These are phyloP conservation scores for Pascua guehoae DNA, from an alignment of 1,284 basidiomycete genomes.

Conservation along the genomic window DNA sequence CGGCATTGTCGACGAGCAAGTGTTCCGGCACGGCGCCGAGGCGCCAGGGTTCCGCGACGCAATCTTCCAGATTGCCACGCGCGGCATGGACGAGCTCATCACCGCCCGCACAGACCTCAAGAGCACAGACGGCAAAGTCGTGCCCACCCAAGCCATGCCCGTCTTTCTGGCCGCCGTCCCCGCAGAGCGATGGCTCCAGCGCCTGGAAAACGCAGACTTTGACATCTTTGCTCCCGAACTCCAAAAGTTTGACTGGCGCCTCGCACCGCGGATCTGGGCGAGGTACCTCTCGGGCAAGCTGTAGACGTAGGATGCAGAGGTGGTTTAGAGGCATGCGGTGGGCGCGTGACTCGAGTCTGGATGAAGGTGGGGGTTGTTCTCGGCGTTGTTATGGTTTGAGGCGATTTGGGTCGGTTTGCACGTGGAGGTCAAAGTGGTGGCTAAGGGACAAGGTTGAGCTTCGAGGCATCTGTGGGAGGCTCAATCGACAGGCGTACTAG, in stretches of 20 bases:
- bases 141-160: constrained; percentile 63
- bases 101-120: constrained; percentile 76
- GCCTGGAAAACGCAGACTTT: constrained; percentile 75
- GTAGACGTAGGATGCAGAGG: constrained; percentile 13
- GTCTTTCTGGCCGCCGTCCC: constrained; percentile 78
- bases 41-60: constrained; percentile 60
- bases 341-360: no score
- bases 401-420: no score
- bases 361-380: no score
- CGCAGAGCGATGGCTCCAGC: constrained; percentile 61
- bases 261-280: constrained; percentile 82
- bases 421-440: no score
- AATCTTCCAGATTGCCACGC: constrained; percentile 81
- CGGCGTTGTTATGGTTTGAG: no score
- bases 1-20: constrained; percentile 78
- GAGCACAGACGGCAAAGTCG: constrained; percentile 59
- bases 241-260: constrained; percentile 73
- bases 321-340: no score
- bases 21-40: constrained; percentile 66
- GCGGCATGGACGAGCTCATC: constrained; percentile 84
- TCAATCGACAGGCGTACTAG: no score
- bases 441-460: no score
- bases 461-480: no score
- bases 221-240: constrained; percentile 72
- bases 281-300: constrained; percentile 52